Evolutionary conservation across 2,329 filamentous ascomycete genomes (phyloP).

Genomic region (Aspergillus ochraceoroseus): DNA sequence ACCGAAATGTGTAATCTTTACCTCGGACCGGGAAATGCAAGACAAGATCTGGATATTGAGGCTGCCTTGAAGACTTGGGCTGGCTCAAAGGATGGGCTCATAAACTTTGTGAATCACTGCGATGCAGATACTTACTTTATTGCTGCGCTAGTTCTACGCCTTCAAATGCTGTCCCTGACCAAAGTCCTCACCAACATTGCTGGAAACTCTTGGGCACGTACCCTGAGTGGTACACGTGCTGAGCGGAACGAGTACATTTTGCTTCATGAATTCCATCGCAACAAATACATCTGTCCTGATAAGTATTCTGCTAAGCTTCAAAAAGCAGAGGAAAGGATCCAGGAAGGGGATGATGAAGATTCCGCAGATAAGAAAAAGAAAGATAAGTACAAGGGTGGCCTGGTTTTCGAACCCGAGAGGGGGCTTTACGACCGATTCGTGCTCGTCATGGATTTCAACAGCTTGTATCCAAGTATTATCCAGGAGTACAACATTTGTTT

Average conservation of each 20-base stretch:
- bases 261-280: constrained; percentile 90
- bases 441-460: constrained; percentile 99
- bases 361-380: constrained; percentile 82
- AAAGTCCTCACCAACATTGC: constrained; percentile 95
- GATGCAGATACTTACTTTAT: constrained; percentile 96
- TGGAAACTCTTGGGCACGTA: constrained; percentile 96
- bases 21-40: constrained; percentile 64
- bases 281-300: constrained; percentile 97
- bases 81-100: constrained; percentile 71
- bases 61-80: constrained; percentile 82
- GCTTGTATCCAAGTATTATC: constrained; percentile 95
- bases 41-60: constrained; percentile 85
- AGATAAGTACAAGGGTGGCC: constrained; percentile 97
- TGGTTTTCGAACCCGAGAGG: constrained; percentile 96
- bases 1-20: constrained; percentile 97
- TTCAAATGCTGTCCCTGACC: constrained; percentile 88
- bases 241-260: constrained; percentile 99
- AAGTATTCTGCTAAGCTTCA: constrained; percentile 78
- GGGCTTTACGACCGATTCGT: constrained; percentile 98
- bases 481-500: constrained; percentile 99
- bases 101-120: constrained; percentile 91
- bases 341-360: constrained; percentile 61
- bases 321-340: constrained; percentile 65
- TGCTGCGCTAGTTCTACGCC: constrained; percentile 77
- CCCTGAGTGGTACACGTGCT: constrained; percentile 87